Percentiles rank a stretch among this genome's conserved stretches.
Evolutionary conservation across 257 asterid species (phyloP).

Genomic region (Solanum sejunctum): DNA sequence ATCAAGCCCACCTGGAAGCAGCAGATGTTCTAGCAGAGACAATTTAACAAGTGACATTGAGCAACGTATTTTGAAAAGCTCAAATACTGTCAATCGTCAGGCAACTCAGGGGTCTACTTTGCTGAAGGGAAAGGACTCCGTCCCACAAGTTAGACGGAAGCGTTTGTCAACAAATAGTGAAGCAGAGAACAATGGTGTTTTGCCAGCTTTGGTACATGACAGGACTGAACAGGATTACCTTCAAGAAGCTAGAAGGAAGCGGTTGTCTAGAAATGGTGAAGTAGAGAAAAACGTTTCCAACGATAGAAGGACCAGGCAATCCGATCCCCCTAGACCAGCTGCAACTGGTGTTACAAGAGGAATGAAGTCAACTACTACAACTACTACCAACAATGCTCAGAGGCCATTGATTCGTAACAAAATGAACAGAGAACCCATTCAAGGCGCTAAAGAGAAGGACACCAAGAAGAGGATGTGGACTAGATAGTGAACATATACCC

Average conservation of each 20-base stretch:
- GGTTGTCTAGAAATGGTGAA: conserved; percentile 2
- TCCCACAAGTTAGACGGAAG: conserved; percentile 32
- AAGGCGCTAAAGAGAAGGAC: conserved; percentile 62
- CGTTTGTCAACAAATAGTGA: conserved; percentile 52
- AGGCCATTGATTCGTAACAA: conserved; percentile 38
- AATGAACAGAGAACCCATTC: conserved; percentile 46
- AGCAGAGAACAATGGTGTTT: conserved; percentile 31
- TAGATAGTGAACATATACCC: conserved; percentile 17
- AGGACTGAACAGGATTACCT: not conserved
- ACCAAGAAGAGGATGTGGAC: conserved; percentile 83
- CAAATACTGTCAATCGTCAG: conserved; percentile 28
- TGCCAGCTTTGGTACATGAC: conserved; percentile 6
- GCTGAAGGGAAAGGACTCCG: conserved; percentile 35
- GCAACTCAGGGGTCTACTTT: conserved; percentile 23
- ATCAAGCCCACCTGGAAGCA: conserved; percentile 32
- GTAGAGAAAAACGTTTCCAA: not conserved
- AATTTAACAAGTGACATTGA: conserved; percentile 29
- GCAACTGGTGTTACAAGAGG: conserved; percentile 29
- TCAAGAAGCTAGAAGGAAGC: conserved; percentile 2
- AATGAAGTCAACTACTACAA: conserved; percentile 26
- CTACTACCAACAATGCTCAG: conserved; percentile 14
- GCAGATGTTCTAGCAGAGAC: conserved; percentile 22
- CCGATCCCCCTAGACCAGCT: conserved; percentile 50
- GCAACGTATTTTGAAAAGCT: conserved; percentile 49
- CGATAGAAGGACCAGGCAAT: conserved; percentile 41